Evolutionary conservation across 768 basidiomycete species (phyloP).

Genomic region (Chalciporus chontae): DNA sequence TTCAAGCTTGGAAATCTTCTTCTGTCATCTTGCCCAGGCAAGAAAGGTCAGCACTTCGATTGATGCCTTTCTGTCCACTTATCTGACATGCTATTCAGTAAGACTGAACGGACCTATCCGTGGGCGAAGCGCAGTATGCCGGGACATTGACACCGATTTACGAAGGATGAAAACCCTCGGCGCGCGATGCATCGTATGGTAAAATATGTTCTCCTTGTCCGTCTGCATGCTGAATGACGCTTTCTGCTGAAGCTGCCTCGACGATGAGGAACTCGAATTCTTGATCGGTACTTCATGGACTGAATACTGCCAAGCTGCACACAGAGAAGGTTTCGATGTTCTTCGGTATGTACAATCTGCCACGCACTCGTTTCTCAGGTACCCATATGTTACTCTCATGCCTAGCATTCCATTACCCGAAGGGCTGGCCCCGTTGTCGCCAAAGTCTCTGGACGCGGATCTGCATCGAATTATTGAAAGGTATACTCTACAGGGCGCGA

Average conservation of each 20-base stretch:
- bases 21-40: constrained; percentile 91
- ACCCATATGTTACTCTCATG: background rate
- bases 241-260: constrained; percentile 59
- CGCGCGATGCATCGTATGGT: constrained; percentile 84
- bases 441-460: constrained; percentile 59
- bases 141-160: constrained; percentile 78
- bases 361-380: background rate
- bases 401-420: constrained; percentile 85
- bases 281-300: constrained; percentile 80
- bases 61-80: background rate
- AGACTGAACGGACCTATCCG: constrained; percentile 71
- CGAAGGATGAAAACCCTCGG: constrained; percentile 67
- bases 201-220: constrained; percentile 1
- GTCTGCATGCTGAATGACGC: background rate
- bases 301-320: constrained; percentile 65
- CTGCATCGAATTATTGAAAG: constrained; percentile 59
- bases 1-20: constrained; percentile 76
- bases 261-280: constrained; percentile 78
- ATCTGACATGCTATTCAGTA: constrained; percentile 37
- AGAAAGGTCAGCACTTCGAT: constrained; percentile 60
- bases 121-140: constrained; percentile 78
- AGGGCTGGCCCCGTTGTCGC: constrained; percentile 71
- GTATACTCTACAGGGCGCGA: constrained; percentile 71
- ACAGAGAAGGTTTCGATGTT: constrained; percentile 68
- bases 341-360: constrained; percentile 50